Evolutionary conservation across 2,329 filamentous ascomycete genomes (phyloP).

Genomic region (Moelleriella libera): DNA sequence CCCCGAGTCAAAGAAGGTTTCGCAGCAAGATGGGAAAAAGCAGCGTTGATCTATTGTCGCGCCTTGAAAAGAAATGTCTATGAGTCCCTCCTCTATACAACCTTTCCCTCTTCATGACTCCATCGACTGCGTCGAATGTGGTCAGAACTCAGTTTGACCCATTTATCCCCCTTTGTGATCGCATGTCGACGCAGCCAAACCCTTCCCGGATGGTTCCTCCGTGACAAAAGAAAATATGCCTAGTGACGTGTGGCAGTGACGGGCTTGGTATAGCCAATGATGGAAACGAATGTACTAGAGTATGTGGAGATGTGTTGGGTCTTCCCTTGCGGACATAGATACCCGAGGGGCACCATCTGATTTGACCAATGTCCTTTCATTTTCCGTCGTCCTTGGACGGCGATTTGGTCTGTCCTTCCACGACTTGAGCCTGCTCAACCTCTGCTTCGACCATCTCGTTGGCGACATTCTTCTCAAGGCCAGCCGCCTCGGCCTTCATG

Average conservation of each 20-base stretch:
- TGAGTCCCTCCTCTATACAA: not conserved
- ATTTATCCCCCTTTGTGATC: slow-evolving; percentile 1
- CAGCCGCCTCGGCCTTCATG: slow-evolving; percentile 33
- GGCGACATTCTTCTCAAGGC: slow-evolving; percentile 32
- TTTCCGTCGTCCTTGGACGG: not conserved
- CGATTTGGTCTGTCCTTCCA: slow-evolving; percentile 13
- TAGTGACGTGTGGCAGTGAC: no score
- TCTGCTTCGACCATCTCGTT: slow-evolving; percentile 42
- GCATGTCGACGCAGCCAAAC: not conserved
- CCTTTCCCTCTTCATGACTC: not conserved
- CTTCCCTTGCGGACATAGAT: no score
- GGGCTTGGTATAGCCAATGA: no score
- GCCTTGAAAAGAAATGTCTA: not conserved
- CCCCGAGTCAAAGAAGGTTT: no score
- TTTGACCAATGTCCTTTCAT: no score
- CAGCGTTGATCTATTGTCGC: not conserved
- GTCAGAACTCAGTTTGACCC: not conserved
- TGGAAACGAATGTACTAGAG: no score
- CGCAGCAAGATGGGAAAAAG: not conserved
- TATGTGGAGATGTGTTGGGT: no score
- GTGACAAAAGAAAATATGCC: no score
- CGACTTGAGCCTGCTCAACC: slow-evolving; percentile 24
- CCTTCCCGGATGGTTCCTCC: no score
- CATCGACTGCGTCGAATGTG: not conserved
- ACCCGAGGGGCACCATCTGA: no score